These are phyloP conservation scores for Neopestalotiopsis sp. DNA, from an alignment of 2,329 filamentous ascomycete genomes.

Conservation along the genomic window DNA sequence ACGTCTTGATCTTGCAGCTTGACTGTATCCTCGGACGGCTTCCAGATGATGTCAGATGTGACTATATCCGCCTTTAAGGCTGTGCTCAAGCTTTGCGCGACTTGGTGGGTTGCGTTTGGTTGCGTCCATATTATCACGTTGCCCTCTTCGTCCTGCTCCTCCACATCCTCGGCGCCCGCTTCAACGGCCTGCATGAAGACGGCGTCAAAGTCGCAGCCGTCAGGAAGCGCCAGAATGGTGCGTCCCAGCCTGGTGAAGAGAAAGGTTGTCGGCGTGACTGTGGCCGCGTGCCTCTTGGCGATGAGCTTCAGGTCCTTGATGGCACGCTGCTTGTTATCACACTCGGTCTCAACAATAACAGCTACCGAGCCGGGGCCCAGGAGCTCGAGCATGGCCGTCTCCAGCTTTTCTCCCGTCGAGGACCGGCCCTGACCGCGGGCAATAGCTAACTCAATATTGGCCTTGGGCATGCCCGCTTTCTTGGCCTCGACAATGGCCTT, in stretches of 20 bases:
- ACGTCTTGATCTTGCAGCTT: conserved; percentile 63
- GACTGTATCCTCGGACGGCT: conserved; percentile 78
- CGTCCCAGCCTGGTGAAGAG: conserved; percentile 84
- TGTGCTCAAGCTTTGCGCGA: conserved; percentile 68
- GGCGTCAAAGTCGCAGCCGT: conserved; percentile 62
- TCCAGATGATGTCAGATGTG: conserved; percentile 83
- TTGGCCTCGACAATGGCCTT: conserved; percentile 78
- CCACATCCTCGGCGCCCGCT: conserved; percentile 78
- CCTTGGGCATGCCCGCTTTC: conserved; percentile 84
- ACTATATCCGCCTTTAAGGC: conserved; percentile 71
- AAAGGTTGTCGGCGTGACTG: conserved; percentile 76
- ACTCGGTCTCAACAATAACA: conserved; percentile 83
- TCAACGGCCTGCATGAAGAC: conserved; percentile 84
- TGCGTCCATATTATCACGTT: conserved; percentile 75
- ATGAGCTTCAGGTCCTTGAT: conserved; percentile 74
- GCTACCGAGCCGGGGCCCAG: conserved; percentile 76
- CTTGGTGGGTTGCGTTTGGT: conserved; percentile 66
- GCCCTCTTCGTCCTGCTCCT: conserved; percentile 71
- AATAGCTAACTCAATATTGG: conserved; percentile 82
- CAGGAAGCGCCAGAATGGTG: conserved; percentile 62
- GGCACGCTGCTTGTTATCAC: conserved; percentile 78
- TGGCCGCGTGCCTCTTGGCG: conserved; percentile 75
- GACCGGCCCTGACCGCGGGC: conserved; percentile 88
- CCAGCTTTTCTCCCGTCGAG: conserved; percentile 75
- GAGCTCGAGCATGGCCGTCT: conserved; percentile 78